These are phyloP conservation scores for Lactarius trivialis DNA, from an alignment of 768 basidiomycete species.

Conservation along the genomic window DNA sequence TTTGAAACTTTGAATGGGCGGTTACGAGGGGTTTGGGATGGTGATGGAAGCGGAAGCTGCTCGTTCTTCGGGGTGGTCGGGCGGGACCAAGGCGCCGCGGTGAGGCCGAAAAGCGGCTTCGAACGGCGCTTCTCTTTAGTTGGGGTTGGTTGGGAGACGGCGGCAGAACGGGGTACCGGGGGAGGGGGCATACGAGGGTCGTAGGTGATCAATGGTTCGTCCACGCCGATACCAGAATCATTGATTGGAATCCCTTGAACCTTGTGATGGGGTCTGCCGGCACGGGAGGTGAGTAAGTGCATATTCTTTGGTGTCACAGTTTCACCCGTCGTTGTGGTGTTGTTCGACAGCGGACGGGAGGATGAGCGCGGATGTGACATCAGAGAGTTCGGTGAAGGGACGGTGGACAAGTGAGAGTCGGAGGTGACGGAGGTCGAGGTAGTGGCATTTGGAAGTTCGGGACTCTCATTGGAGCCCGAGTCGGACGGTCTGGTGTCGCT, in stretches of 20 bases:
- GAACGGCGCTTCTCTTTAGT: slow-evolving; percentile 33
- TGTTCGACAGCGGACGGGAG: slow-evolving; percentile 49
- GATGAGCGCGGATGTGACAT: slow-evolving; percentile 33
- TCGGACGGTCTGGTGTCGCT: slow-evolving; percentile 18
- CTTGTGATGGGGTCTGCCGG: slow-evolving; percentile 6
- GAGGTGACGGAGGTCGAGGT: slow-evolving; percentile 20
- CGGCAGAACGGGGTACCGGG: slow-evolving; percentile 14
- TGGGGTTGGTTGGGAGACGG: slow-evolving; percentile 23
- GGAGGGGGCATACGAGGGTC: slow-evolving; percentile 23
- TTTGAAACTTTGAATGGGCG: slow-evolving; percentile 9
- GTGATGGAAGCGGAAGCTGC: not conserved
- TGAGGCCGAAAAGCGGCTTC: slow-evolving; percentile 39
- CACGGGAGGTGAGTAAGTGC: slow-evolving; percentile 19
- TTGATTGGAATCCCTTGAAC: slow-evolving; percentile 9
- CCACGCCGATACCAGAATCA: slow-evolving; percentile 17
- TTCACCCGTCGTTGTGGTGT: slow-evolving; percentile 54
- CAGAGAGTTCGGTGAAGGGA: slow-evolving; percentile 29
- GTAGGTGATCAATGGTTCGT: slow-evolving; percentile 12
- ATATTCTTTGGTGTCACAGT: slow-evolving; percentile 43
- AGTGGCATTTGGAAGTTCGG: slow-evolving; percentile 22
- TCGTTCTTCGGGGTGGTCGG: slow-evolving; percentile 7
- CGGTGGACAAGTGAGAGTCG: slow-evolving; percentile 19
- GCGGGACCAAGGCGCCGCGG: slow-evolving; percentile 13
- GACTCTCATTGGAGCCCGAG: slow-evolving; percentile 26
- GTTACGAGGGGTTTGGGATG: not conserved